Evolutionary conservation across 176 grass and related monocot species (phyloP).

Genomic region (Oryza punctata): DNA sequence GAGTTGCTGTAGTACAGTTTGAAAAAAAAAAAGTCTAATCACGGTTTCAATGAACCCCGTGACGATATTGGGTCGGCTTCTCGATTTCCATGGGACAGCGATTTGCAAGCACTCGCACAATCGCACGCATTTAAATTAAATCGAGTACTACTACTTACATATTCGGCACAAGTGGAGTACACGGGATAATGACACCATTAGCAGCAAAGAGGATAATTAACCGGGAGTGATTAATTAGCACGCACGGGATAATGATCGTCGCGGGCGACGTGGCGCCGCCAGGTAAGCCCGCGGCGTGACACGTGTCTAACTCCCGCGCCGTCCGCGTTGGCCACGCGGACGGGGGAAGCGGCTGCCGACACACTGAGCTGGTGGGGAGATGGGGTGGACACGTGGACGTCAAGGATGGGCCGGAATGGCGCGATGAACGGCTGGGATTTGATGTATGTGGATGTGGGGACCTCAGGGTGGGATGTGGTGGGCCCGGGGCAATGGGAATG

Average conservation of each 20-base stretch:
- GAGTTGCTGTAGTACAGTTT: background rate
- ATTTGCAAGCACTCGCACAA: slow-evolving; percentile 10
- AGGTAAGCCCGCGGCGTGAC: background rate
- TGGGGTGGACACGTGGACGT: background rate
- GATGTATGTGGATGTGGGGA: no score
- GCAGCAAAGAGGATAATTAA: slow-evolving; percentile 17
- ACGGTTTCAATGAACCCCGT: background rate
- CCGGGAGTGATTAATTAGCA: background rate
- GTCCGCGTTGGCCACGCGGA: background rate
- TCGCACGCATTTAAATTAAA: background rate
- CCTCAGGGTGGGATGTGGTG: no score
- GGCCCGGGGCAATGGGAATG: background rate
- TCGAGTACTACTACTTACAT: background rate
- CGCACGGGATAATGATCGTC: background rate
- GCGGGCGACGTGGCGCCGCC: background rate
- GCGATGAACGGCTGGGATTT: background rate
- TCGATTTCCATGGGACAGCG: slow-evolving; percentile 7
- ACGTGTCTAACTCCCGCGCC: background rate
- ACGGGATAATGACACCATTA: background rate
- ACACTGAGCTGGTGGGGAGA: background rate
- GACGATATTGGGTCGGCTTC: background rate
- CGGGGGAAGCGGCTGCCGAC: background rate
- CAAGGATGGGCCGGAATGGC: background rate
- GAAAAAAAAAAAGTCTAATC: background rate
- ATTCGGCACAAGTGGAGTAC: background rate